These are phyloP conservation scores for Helminthosporium solani DNA, from an alignment of 2,329 filamentous ascomycete species.

Conservation along the genomic window DNA sequence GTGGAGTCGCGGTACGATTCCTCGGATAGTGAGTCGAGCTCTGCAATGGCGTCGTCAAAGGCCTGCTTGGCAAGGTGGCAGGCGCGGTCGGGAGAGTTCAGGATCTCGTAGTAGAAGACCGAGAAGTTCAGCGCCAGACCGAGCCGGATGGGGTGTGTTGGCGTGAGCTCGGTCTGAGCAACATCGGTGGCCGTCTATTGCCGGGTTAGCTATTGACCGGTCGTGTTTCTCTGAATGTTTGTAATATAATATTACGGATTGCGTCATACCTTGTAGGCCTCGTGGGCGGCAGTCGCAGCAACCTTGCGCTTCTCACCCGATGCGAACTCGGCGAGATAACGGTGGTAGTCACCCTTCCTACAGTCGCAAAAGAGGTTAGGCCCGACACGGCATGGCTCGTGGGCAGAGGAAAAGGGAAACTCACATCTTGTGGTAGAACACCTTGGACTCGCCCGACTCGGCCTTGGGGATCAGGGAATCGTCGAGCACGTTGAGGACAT, in stretches of 20 bases:
- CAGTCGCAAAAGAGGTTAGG: constrained; percentile 20
- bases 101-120: constrained; percentile 98
- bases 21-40: constrained; percentile 96
- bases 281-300: constrained; percentile 81
- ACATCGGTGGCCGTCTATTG: constrained; percentile 92
- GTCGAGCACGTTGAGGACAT: constrained; percentile 93
- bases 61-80: constrained; percentile 99
- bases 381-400: constrained; percentile 8
- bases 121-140: constrained; percentile 99
- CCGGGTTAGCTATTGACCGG: constrained; percentile 19
- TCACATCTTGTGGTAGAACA: constrained; percentile 99
- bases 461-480: constrained; percentile 92
- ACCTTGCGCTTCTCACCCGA: constrained; percentile 89
- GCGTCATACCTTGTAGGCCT: constrained; percentile 89
- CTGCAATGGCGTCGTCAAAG: constrained; percentile 96
- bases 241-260: constrained; percentile 20
- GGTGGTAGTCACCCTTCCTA: constrained; percentile 97
- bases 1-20: constrained; percentile 99
- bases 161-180: constrained; percentile 94
- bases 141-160: constrained; percentile 96
- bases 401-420: constrained; percentile 42
- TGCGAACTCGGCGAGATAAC: constrained; percentile 91
- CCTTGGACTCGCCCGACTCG: constrained; percentile 96
- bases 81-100: constrained; percentile 95
- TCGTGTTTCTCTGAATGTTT: constrained; percentile 4